Conservation (phyloP, 805 yeast genomes). For the Saccharomycopsis fibuligera region DNA sequence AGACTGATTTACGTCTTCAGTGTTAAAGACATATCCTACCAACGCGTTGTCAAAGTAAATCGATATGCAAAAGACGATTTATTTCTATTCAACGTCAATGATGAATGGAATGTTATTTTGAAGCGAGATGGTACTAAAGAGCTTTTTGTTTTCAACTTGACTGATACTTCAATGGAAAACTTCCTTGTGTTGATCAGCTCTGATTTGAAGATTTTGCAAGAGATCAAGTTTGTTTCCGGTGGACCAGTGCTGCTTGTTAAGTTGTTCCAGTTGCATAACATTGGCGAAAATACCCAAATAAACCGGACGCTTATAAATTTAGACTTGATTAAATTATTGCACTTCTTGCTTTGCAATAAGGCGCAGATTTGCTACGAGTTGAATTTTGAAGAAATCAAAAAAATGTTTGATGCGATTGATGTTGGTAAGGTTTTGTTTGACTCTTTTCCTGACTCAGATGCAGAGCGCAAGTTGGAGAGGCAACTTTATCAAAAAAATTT, state of each 20-base stretch:
- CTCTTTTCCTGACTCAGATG: neutral
- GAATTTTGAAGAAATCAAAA: neutral
- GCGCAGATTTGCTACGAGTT: neutral
- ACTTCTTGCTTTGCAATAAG: constrained; percentile 1
- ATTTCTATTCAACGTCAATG: constrained; percentile 4
- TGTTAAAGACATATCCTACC: neutral
- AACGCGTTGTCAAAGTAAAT: constrained; percentile 5
- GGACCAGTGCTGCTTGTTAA: neutral
- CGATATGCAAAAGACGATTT: neutral
- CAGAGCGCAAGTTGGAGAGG: neutral
- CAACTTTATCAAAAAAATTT: neutral
- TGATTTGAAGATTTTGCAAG: neutral
- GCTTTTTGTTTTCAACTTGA: constrained; percentile 2
- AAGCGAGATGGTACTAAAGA: neutral
- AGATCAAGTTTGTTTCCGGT: neutral
- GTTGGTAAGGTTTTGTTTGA: neutral
- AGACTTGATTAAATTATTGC: constrained; percentile 3
- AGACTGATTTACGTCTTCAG: constrained; percentile 2
- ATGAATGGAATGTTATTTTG: constrained; percentile 4
- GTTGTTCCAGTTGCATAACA: constrained; percentile 5
- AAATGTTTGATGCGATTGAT: neutral
- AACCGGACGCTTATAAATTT: neutral
- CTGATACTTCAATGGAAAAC: neutral
- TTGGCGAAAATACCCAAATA: neutral
- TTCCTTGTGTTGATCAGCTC: neutral